Base-by-base conservation (phyloP, 805 yeast genomes). In the Candida bentonensis region DNA sequence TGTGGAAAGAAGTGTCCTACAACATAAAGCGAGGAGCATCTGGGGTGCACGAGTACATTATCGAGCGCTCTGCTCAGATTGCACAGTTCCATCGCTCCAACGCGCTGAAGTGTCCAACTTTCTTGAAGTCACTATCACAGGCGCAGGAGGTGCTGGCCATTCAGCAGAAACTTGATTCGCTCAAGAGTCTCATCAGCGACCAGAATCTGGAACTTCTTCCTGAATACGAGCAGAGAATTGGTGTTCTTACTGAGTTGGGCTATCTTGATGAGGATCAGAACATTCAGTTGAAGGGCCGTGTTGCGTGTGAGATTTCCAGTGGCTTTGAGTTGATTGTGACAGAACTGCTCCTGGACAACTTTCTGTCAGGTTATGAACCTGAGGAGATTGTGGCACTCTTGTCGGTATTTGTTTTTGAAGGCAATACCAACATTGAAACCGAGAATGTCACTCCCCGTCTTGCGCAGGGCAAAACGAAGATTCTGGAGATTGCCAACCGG, bases 351-450 rank as follows among this genome's bases (percentile, higher is more conserved):
- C 69, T 92, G 53, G 95, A 89, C 56, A 92, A 92, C 62, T 87
- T 89, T 66, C 66, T 92, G 49, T 95, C 89, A 23, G 94, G 86
- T 46, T 88, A 83, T 58, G 94, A 88, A 50, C 87, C 96, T 0
- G 96, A 87, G 56, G 98, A 92, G 61, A 87, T 92, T 49, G 96
- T 88, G n/a, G 97, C 97, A 0, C 67, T 92, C 42, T 63, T 92
- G 25, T 86, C 96, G 0, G 85, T 83, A 28, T 92, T 92, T 65
- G 95, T 92, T 1, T 92, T 84, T 57, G 96, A 92, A 56, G 97
- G 96, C 1, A 77, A 73, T 28, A 72, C 75, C 22, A 77, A 74
- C 30, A 78, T 70, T 15, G 94, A 79, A 47, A 79, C 76, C 4
- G 64, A 73, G 2, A 57, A 62, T 23, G 71, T 69, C 1, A 82